phyloP scores from a whole-genome alignment of 2,329 filamentous ascomycete genomes.

The Aaosphaeria arxii region DNA sequence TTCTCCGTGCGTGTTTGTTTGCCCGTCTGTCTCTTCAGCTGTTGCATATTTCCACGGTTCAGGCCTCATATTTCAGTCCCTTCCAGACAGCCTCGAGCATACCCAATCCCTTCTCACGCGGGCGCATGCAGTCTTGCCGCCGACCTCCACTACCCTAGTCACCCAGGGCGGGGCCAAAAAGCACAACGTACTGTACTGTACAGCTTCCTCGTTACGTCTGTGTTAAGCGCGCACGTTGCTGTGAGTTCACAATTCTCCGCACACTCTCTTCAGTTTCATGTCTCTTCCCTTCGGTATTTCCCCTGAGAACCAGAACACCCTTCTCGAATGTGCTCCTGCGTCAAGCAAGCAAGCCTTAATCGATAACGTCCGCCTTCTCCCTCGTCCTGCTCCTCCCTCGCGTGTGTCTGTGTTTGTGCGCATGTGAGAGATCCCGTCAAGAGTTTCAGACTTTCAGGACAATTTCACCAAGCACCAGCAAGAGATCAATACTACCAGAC shows the following conservation, averaged over 20 bases:
- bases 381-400: slow-evolving; percentile 10
- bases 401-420: slow-evolving; percentile 16
- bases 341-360: slow-evolving; percentile 16
- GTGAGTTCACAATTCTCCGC: slow-evolving; percentile 36
- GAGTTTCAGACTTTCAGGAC: no score
- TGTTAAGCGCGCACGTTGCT: slow-evolving; percentile 35
- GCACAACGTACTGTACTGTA: slow-evolving; percentile 36
- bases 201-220: slow-evolving; percentile 23
- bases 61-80: background rate
- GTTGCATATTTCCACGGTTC: slow-evolving; percentile 14
- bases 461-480: background rate
- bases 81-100: no score
- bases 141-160: slow-evolving; percentile 26
- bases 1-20: slow-evolving; percentile 13
- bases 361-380: slow-evolving; percentile 10
- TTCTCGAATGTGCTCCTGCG: slow-evolving; percentile 13
- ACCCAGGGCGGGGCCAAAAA: slow-evolving; percentile 37
- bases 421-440: slow-evolving; percentile 11
- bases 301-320: background rate
- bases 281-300: slow-evolving; percentile 5
- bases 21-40: slow-evolving; percentile 32
- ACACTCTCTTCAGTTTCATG: slow-evolving; percentile 21
- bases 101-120: slow-evolving; percentile 11
- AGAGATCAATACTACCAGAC: no score
- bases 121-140: slow-evolving; percentile 42